Percentiles rank a stretch among this genome's conserved stretches.
These are phyloP conservation scores for Umbilicaria muhlenbergii DNA, from an alignment of 495 filamentous ascomycete species.

Conservation along the genomic window DNA sequence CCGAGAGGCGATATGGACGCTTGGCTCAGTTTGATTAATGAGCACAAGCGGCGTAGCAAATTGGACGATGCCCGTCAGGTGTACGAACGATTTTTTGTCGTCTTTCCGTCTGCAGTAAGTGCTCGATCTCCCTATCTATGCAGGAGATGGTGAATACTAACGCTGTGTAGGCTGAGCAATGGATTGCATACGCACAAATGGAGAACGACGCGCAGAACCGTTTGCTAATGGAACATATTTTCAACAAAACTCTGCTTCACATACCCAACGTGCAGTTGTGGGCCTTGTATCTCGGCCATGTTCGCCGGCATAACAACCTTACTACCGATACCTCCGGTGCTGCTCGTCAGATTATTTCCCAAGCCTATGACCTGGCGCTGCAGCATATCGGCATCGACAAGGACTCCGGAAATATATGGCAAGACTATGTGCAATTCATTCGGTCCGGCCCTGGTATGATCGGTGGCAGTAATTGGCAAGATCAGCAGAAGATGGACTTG, in stretches of 20 bases:
- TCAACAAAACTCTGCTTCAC: conserved; percentile 53
- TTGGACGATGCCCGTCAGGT: conserved; percentile 63
- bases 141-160: conserved; percentile 1
- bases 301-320: conserved; percentile 78
- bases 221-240: conserved; percentile 61
- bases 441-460: conserved; percentile 68
- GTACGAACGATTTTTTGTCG: conserved; percentile 71
- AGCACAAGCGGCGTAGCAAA: conserved; percentile 69
- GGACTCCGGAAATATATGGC: conserved; percentile 82
- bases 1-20: conserved; percentile 80
- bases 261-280: conserved; percentile 74
- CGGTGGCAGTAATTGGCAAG: conserved; percentile 82
- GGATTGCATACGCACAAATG: conserved; percentile 74
- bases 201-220: conserved; percentile 73
- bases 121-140: conserved; percentile 2
- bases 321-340: conserved; percentile 61
- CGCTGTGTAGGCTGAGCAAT: conserved; percentile 59
- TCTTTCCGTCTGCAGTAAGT: conserved; percentile 86
- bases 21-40: conserved; percentile 73
- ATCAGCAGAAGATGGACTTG: conserved; percentile 92
- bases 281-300: conserved; percentile 88
- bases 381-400: conserved; percentile 80
- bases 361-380: conserved; percentile 85
- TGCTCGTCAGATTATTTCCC: conserved; percentile 58
- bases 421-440: conserved; percentile 83